These are phyloP conservation scores for Raddia distichophylla DNA, from an alignment of 176 grass and related monocot genomes.

Conservation along the genomic window DNA sequence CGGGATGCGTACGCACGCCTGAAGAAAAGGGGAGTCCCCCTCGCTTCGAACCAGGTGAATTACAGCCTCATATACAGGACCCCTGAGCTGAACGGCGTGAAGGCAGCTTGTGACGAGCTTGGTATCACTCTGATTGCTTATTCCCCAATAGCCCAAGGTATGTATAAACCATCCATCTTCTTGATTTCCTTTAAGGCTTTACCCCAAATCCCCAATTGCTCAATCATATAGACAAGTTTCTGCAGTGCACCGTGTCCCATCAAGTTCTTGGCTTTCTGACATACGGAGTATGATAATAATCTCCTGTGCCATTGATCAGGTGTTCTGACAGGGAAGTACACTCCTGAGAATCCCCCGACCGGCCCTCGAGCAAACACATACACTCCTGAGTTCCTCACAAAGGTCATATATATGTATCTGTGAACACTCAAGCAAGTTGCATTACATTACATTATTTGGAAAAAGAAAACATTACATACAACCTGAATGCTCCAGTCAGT, in stretches of 20 bases:
- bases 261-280: too few species aligned
- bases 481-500: not conserved
- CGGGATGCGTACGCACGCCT: slow-evolving; percentile 38
- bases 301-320: slow-evolving; percentile 27
- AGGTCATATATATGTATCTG: slow-evolving; percentile 4
- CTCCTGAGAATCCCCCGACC: slow-evolving; percentile 49
- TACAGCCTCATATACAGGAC: slow-evolving; percentile 76
- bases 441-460: not conserved
- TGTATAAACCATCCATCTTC: not conserved
- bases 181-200: not conserved
- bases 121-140: slow-evolving; percentile 81
- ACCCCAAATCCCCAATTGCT: too few species aligned
- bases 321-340: slow-evolving; percentile 52
- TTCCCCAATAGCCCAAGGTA: slow-evolving; percentile 80
- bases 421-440: not conserved
- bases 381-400: slow-evolving; percentile 53
- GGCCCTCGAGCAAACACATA: slow-evolving; percentile 42
- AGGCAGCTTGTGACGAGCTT: slow-evolving; percentile 73
- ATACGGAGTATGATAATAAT: too few species aligned
- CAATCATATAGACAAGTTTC: too few species aligned
- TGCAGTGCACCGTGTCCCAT: too few species aligned
- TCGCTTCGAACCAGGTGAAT: slow-evolving; percentile 82
- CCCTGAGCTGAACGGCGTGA: slow-evolving; percentile 74
- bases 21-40: slow-evolving; percentile 45
- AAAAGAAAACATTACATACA: not conserved